Base-by-base conservation (phyloP, 805 yeast genomes). In the Wickerhamomyces canadensis region DNA sequence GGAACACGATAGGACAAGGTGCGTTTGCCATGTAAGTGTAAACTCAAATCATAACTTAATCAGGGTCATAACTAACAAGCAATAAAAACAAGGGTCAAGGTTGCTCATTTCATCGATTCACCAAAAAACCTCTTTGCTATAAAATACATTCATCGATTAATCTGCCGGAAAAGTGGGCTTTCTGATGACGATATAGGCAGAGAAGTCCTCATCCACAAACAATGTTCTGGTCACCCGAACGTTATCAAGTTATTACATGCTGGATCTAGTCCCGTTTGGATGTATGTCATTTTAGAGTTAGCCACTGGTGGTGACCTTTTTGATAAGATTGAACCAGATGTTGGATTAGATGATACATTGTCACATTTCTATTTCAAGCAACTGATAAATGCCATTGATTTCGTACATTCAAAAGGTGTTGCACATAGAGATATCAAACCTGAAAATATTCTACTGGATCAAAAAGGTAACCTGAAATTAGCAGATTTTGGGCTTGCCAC, bases 401-500 rank as follows among this genome's bases (percentile, higher is more conserved):
- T 70, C 44, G 52, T 82, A 30, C 94, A 84, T 48, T 55, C 64
- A 12, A 65, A 68, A 32, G 86, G 86, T 10, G 78, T 80, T 24
- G 81, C 84, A 3, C 84, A 77, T 52, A 57, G 86, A 35, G 84
- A 80, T 52, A 70, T 80, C 36, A 80, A 80, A 46, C 86, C 86
- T 1, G 86, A 80, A 47, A 80, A 80, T 47, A 68, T 84, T 9
- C 61, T 84, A 19, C 57, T 84, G 13, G 86, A 81, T 52, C 62
- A 62, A 18, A 57, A 65, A 22, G 88, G 89, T 3, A 80, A 82
- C 52, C 55, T 84, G 51, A 80, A 82, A 48, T 58, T 83, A n/a
- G 79, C 86, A 0, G 93, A 83, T 58, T 83, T 84, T 60, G 93
- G 93, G 0, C 60, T 84, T 13, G 87, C 89, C 0, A 70, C 78